phyloP scores from a whole-genome alignment of 176 grass and related monocot species.

The Elymus sibiricus region DNA sequence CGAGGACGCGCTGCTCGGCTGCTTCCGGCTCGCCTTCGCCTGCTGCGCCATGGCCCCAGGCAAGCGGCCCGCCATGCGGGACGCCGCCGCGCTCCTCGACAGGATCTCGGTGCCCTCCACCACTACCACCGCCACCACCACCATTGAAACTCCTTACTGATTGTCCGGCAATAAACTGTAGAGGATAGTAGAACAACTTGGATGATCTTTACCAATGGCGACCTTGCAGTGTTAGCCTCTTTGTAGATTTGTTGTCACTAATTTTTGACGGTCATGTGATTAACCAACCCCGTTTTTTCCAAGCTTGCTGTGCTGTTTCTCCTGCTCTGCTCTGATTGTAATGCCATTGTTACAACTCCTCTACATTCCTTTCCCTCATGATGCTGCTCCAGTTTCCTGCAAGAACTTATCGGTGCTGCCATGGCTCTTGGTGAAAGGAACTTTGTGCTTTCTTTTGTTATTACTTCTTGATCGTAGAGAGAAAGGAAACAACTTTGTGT shows the following conservation, averaged over 20 bases:
- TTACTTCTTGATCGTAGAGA: too few species aligned
- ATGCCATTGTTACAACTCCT: not conserved
- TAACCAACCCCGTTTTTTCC: slow-evolving; percentile 3
- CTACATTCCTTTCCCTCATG: not conserved
- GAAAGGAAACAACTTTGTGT: not conserved
- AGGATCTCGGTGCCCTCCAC: slow-evolving; percentile 16
- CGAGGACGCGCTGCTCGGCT: slow-evolving; percentile 70
- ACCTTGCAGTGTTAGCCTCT: not conserved
- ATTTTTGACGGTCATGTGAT: slow-evolving; percentile 31
- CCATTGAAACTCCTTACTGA: not conserved
- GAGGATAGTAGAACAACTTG: not conserved
- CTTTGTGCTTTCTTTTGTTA: not conserved
- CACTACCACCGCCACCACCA: not conserved
- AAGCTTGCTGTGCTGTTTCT: not conserved
- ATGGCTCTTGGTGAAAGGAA: not conserved
- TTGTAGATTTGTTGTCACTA: slow-evolving; percentile 40
- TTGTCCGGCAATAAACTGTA: slow-evolving; percentile 23
- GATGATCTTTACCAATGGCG: not conserved
- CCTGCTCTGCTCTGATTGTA: not conserved
- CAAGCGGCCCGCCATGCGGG: slow-evolving; percentile 77
- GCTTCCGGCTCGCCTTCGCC: slow-evolving; percentile 88
- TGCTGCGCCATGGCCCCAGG: slow-evolving; percentile 70
- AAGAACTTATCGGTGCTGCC: not conserved
- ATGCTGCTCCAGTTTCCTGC: not conserved
- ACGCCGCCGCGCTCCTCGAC: slow-evolving; percentile 61